Evolutionary conservation across 73 alveolate genomes (phyloP), one percentile per base, ranked within the genome.

Genomic region (Symbiodinium natans): DNA sequence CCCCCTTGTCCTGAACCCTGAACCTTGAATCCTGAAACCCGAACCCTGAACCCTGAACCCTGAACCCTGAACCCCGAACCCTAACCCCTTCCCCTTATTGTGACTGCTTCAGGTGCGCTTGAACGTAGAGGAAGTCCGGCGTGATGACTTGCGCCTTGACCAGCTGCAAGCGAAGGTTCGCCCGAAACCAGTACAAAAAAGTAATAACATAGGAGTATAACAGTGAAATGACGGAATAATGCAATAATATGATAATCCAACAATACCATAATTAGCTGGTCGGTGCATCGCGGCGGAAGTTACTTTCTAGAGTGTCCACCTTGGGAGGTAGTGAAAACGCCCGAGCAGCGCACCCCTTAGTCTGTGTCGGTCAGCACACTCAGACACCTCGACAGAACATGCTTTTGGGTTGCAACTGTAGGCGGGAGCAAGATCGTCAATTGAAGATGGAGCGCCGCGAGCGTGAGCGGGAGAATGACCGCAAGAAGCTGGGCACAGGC

Each of bases 111-210:
- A 90, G 96, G 96, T 90, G 80, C 48, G 82, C 19, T n/a, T 90
- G 52, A 25, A 68, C 29, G 96, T 90, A 23, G 96, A 90, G 25
- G 96, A 90, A 33, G 96, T 90, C 74, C 42, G 96, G 41, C 96
- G 96, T 31, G 96, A 90, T n/a, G 96, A 90, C 75, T 27, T 90
- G 96, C 38, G 77, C 43, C 74, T 90, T 59, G 96, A 90, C 77
- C 88, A 90, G 52, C 77, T 90, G 29, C 88, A 83, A 15, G 96
- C 86, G 15, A 90, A 90, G 96, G 96, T 88, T 0, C 27, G 25
- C 38, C 89, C 21, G 40, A n/a, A n/a, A n/a, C n/a, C n/a, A n/a
- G n/a, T n/a, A n/a, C n/a, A n/a, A n/a, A n/a, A n/a, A n/a, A n/a
- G n/a, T n/a, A n/a, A n/a, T n/a, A n/a, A n/a, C n/a, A n/a, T n/a